phyloP scores from a whole-genome alignment of 495 filamentous ascomycete genomes.

The Sabuloglossum arenarium region DNA sequence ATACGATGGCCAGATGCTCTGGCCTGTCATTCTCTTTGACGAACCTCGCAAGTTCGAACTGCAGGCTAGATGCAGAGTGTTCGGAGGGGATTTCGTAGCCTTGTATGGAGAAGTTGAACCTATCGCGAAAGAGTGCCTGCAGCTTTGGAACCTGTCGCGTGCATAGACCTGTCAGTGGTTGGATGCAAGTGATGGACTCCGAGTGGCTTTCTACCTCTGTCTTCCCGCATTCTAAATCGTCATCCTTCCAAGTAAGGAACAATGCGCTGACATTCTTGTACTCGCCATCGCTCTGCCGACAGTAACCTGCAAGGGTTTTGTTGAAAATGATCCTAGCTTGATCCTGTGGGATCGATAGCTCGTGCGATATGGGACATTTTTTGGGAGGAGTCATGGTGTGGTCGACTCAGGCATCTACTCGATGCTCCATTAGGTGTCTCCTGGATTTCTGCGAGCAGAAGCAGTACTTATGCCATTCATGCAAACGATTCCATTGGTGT shows the following conservation, averaged over 20 bases:
- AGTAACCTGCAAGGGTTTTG: background rate
- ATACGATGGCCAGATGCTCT: slow-evolving; percentile 11
- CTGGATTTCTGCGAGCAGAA: no score
- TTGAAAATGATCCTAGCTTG: background rate
- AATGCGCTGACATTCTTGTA: background rate
- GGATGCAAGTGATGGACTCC: background rate
- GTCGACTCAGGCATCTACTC: background rate
- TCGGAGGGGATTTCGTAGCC: slow-evolving; percentile 11
- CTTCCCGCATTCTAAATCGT: background rate
- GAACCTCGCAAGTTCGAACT: slow-evolving; percentile 8
- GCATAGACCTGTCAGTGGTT: background rate
- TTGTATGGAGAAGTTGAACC: slow-evolving; percentile 11
- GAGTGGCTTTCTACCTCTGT: background rate
- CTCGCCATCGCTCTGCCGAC: background rate
- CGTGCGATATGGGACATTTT: no score
- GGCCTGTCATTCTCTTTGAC: slow-evolving; percentile 10
- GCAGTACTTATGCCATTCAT: no score
- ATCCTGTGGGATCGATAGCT: background rate
- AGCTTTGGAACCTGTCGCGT: slow-evolving; percentile 8
- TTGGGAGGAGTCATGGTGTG: background rate
- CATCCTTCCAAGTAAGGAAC: background rate
- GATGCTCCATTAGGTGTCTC: background rate
- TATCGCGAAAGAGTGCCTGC: slow-evolving; percentile 4
- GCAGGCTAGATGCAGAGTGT: slow-evolving; percentile 9
- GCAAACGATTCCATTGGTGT: no score